Evolutionary conservation across 192 early-diverging fungal species (phyloP), one percentile per base, ranked within the genome.

Genomic region (Coemansia sp.): DNA sequence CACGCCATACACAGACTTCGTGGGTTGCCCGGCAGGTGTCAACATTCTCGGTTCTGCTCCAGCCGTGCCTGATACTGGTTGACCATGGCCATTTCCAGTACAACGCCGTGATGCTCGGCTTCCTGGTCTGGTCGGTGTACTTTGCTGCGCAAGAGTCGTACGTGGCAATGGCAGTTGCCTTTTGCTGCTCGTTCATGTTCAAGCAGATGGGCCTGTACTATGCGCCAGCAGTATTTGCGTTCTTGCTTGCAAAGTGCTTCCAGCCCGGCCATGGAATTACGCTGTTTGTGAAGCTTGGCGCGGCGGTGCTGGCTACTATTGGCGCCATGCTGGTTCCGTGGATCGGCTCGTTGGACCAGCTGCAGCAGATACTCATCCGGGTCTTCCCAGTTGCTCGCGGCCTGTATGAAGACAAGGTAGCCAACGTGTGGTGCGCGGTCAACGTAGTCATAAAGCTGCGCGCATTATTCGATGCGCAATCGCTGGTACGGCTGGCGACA

Each of bases 61-160:
- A 94, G 54, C 95, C 97, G 5, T 87, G 88, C 18, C 67, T 99
- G 50, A 82, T 94, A n/a, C 64, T 99, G 51, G 90, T 99, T 51
- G 97, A 99, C 71, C 90, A 95, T 62, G 97, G 94, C 23, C 95
- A 99, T 67, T 97, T 99, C 51, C 95, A 97, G 88, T 98, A 94
- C 81, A 99, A 99, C 71, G 81, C 89, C 2, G 84, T 95, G 0
- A 99, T 99, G 97, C 82, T 99, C n/a, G 97, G 95, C 3, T 85
- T 95, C 44, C 81, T 89, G 10, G 54, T 96, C 14, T 91, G 87
- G 87, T 67, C 88, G 0, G 61, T 97, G 43, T 83, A 85, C 32
- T 83, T 82, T 38, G 88, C 94, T 48, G 67, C 82, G 32, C 69
- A 64, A 9, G 81, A 83, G 28, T 81, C 75, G 19, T 88, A 89